Conservation (phyloP, 2,329 filamentous ascomycete species). For the Paecilomyces sp. region DNA sequence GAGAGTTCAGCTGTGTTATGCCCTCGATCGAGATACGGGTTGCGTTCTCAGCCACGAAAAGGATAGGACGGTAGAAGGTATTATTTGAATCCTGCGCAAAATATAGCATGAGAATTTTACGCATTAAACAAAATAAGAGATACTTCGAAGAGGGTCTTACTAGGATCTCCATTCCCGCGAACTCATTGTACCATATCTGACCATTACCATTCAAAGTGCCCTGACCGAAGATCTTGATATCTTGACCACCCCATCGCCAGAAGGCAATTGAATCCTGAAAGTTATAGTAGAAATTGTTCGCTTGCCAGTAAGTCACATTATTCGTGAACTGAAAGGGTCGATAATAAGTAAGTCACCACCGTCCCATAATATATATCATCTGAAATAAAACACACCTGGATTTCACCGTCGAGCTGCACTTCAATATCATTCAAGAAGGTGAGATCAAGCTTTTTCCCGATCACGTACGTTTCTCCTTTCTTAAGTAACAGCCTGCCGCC, state of each 20-base stretch:
- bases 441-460: constrained; percentile 58
- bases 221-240: constrained; percentile 62
- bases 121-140: constrained; percentile 37
- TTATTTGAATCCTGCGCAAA: background rate
- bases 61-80: background rate
- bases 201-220: constrained; percentile 59
- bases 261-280: constrained; percentile 63
- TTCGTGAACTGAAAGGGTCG: constrained; percentile 57
- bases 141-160: constrained; percentile 39
- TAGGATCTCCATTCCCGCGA: constrained; percentile 50
- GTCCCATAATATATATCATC: background rate
- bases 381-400: constrained; percentile 6
- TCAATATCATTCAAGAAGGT: constrained; percentile 59
- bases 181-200: constrained; percentile 59
- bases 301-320: constrained; percentile 63
- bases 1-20: constrained; percentile 47
- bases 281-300: constrained; percentile 54
- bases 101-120: background rate
- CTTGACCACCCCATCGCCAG: constrained; percentile 59
- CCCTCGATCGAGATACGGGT: background rate
- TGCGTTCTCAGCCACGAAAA: background rate
- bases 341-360: constrained; percentile 41
- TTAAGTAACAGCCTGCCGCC: constrained; percentile 57
- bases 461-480: constrained; percentile 49
- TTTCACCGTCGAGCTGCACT: constrained; percentile 36